These are phyloP conservation scores for Cairneyella variabilis DNA, from an alignment of 495 filamentous ascomycete species.

Conservation along the genomic window DNA sequence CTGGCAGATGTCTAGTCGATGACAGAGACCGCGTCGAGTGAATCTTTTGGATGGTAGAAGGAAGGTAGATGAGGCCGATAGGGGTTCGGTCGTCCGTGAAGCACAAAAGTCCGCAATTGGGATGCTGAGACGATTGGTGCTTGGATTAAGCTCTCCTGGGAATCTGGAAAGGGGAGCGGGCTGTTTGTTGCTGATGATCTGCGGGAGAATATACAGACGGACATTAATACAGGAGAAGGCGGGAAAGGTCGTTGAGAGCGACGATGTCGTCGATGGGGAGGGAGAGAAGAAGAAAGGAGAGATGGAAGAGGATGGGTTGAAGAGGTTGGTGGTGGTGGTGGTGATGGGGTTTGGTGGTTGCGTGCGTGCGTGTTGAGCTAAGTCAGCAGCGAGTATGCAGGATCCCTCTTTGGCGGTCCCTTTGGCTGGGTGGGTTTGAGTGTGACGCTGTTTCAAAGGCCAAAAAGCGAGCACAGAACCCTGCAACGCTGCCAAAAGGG, in stretches of 20 bases:
- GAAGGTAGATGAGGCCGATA: slow-evolving; percentile 21
- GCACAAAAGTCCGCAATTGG: slow-evolving; percentile 11
- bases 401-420: background rate
- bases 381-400: background rate
- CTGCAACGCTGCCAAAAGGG: too few relatives aligned
- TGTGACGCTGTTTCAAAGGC: background rate
- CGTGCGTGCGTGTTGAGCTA: background rate
- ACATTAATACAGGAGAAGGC: slow-evolving; percentile 54
- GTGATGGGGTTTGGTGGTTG: background rate
- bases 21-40: slow-evolving; percentile 2
- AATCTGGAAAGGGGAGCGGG: background rate
- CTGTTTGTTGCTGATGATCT: slow-evolving; percentile 17
- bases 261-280: background rate
- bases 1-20: slow-evolving; percentile 12
- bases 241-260: background rate
- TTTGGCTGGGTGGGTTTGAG: background rate
- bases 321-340: slow-evolving; percentile 6
- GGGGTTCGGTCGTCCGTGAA: slow-evolving; percentile 26
- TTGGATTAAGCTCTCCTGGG: slow-evolving; percentile 22
- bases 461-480: background rate
- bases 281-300: slow-evolving; percentile 15
- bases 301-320: slow-evolving; percentile 7
- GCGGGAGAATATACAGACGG: slow-evolving; percentile 44
- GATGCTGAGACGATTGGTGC: slow-evolving; percentile 17
- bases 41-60: slow-evolving; percentile 11